Conservation (phyloP, 352 stramenopile genomes). For the Peronospora destructor region DNA sequence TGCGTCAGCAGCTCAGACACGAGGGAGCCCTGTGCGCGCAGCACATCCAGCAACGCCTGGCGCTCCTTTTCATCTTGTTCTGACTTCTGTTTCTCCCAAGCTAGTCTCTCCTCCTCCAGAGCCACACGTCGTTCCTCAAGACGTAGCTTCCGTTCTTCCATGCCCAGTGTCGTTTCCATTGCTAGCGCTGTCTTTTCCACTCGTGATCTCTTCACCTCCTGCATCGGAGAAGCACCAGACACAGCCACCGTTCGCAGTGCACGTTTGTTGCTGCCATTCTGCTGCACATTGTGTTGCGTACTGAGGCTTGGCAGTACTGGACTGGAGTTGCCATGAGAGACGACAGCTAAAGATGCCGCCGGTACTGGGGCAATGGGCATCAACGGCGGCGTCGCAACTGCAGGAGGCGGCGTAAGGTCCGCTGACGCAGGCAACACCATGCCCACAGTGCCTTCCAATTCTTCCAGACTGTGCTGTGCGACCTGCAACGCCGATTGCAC, state of each 20-base stretch:
- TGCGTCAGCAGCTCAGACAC: slow-evolving; percentile 30
- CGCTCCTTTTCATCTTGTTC: slow-evolving; percentile 28
- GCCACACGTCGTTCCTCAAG: slow-evolving; percentile 29
- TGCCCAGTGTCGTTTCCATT: slow-evolving; percentile 4
- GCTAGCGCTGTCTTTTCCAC: slow-evolving; percentile 9
- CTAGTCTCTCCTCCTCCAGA: slow-evolving; percentile 31
- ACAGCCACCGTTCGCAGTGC: slow-evolving; percentile 6
- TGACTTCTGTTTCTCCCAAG: slow-evolving; percentile 30
- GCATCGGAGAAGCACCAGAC: slow-evolving; percentile 4
- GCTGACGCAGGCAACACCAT: slow-evolving; percentile 3
- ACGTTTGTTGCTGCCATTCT: slow-evolving; percentile 29
- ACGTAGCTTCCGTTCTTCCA: slow-evolving; percentile 30
- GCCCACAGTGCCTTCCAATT: slow-evolving; percentile 16
- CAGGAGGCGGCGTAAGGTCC: slow-evolving; percentile 6
- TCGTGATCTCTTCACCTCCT: slow-evolving; percentile 20
- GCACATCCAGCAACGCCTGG: slow-evolving; percentile 31
- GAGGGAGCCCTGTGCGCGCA: slow-evolving; percentile 29
- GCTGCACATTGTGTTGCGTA: slow-evolving; percentile 16
- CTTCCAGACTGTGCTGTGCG: slow-evolving; percentile 17
- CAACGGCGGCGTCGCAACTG: slow-evolving; percentile 8
- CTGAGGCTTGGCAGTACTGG: slow-evolving; percentile 7
- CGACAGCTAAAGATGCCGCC: background rate
- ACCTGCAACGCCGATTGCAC: slow-evolving; percentile 28
- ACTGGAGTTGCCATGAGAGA: slow-evolving; percentile 10
- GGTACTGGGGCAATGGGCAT: slow-evolving; percentile 33